Percentiles rank a stretch among this genome's conserved stretches.
Evolutionary conservation across 768 basidiomycete genomes (phyloP).

Genomic region (Russula virescens): DNA sequence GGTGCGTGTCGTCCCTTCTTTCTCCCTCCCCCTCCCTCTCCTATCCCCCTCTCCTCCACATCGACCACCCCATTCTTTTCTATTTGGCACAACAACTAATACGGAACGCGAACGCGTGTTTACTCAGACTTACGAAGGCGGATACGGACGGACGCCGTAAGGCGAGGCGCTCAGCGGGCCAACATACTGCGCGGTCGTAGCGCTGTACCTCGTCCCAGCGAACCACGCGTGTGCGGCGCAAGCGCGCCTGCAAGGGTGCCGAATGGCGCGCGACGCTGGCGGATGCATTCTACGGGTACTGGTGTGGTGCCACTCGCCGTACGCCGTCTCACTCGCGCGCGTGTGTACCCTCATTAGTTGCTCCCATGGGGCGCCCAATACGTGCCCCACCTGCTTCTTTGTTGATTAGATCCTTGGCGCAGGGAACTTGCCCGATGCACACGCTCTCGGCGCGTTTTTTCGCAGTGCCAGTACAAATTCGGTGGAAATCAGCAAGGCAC

Average conservation of each 20-base stretch:
- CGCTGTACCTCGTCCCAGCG: slow-evolving; percentile 49
- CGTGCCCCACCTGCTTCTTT: neutral
- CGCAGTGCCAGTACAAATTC: slow-evolving; percentile 75
- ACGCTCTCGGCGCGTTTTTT: slow-evolving; percentile 57
- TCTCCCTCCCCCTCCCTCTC: too few relatives aligned
- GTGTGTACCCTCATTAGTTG: neutral
- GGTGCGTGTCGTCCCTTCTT: too few relatives aligned
- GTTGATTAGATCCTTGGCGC: slow-evolving; percentile 63
- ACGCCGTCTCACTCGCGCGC: slow-evolving; percentile 4
- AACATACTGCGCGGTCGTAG: slow-evolving; percentile 86
- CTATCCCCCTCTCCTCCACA: too few relatives aligned
- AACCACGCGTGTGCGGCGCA: slow-evolving; percentile 23
- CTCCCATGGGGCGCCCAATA: neutral
- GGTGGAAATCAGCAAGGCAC: slow-evolving; percentile 84
- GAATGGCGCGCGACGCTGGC: slow-evolving; percentile 54
- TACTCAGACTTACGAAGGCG: slow-evolving; percentile 96
- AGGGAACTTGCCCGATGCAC: slow-evolving; percentile 48
- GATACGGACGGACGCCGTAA: slow-evolving; percentile 76
- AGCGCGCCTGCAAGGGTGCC: slow-evolving; percentile 27
- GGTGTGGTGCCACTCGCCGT: slow-evolving; percentile 87
- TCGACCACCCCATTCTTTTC: too few relatives aligned
- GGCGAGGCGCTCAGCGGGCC: slow-evolving; percentile 94
- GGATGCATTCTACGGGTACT: slow-evolving; percentile 96
- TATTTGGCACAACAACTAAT: too few relatives aligned
- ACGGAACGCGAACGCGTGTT: too few relatives aligned